Percentiles rank a stretch among this genome's conserved stretches.
These are phyloP conservation scores for Aspergillus wentii DNA, from an alignment of 495 filamentous ascomycete genomes.

Conservation along the genomic window DNA sequence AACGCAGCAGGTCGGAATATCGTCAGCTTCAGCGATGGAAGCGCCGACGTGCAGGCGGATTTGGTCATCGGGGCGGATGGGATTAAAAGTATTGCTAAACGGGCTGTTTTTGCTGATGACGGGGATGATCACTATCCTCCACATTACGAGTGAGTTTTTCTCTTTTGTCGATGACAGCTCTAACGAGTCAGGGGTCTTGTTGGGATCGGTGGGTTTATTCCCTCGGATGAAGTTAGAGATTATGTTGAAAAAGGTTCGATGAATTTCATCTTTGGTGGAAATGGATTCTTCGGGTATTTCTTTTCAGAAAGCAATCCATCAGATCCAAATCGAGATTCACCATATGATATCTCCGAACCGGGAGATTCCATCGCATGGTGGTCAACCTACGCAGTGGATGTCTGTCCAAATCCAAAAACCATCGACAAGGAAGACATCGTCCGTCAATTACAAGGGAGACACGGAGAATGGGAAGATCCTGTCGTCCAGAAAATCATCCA, in stretches of 20 bases:
- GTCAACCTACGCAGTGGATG: constrained; percentile 40
- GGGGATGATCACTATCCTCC: constrained; percentile 28
- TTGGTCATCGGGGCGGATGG: constrained; percentile 61
- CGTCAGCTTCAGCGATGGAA: constrained; percentile 27
- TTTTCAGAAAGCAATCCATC: constrained; percentile 19
- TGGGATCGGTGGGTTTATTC: constrained; percentile 52
- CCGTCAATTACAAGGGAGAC: constrained; percentile 37
- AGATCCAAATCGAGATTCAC: constrained; percentile 16
- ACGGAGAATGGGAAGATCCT: constrained; percentile 45
- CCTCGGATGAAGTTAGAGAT: constrained; percentile 16
- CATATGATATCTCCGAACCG: constrained; percentile 25
- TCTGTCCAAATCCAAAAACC: constrained; percentile 29
- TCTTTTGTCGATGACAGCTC: background rate
- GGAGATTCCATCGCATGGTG: constrained; percentile 40
- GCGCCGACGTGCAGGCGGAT: constrained; percentile 34
- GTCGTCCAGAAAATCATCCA: constrained; percentile 41
- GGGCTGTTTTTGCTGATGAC: constrained; percentile 35
- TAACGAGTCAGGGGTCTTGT: constrained; percentile 33
- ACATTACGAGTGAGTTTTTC: constrained; percentile 34
- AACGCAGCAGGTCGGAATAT: constrained; percentile 11
- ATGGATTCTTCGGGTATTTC: constrained; percentile 57
- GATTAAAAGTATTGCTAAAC: constrained; percentile 44
- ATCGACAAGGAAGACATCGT: constrained; percentile 35
- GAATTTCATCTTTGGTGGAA: constrained; percentile 47
- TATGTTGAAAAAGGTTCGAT: constrained; percentile 36